Percentiles rank a stretch among this genome's conserved stretches.
phyloP scores from a whole-genome alignment of 306 rosid genomes.

The Inga laurina region DNA sequence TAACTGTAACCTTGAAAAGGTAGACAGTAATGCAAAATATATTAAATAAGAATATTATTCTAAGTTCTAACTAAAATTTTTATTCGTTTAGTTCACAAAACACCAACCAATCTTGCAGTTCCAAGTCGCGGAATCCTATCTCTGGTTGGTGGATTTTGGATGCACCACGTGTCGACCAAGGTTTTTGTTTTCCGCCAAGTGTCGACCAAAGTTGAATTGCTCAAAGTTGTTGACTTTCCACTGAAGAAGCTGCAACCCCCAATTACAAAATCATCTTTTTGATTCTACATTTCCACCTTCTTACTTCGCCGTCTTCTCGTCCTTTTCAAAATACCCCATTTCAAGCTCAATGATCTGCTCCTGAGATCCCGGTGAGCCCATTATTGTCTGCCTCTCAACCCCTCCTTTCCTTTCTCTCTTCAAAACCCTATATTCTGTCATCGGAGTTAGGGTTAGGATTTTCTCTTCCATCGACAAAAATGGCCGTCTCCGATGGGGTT shows the following conservation, averaged over 20 bases:
- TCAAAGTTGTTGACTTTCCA: conserved; percentile 11
- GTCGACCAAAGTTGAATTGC: background rate
- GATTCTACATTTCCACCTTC: background rate
- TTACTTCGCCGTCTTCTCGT: background rate
- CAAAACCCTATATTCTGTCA: background rate
- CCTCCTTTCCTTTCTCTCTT: background rate
- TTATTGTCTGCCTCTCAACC: background rate
- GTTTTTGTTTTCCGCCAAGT: background rate
- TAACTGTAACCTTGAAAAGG: too few relatives aligned
- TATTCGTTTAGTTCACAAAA: background rate
- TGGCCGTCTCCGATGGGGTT: conserved; percentile 81
- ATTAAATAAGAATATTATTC: too few relatives aligned
- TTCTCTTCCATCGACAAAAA: conserved; percentile 21
- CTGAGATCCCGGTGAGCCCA: background rate
- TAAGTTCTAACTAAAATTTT: background rate
- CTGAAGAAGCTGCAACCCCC: background rate
- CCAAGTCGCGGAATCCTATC: background rate
- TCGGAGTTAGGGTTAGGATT: conserved; percentile 40
- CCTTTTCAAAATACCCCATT: background rate
- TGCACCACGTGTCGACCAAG: too few relatives aligned
- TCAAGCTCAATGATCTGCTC: background rate
- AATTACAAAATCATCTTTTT: background rate
- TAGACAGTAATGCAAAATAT: too few relatives aligned
- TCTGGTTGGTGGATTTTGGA: background rate
- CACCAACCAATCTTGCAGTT: background rate